A percentile compares a stretch with the other conserved stretches of the same genome.
Evolutionary conservation across 176 grass and related monocot genomes (phyloP).

Genomic region (Aegilops sharonensis): DNA sequence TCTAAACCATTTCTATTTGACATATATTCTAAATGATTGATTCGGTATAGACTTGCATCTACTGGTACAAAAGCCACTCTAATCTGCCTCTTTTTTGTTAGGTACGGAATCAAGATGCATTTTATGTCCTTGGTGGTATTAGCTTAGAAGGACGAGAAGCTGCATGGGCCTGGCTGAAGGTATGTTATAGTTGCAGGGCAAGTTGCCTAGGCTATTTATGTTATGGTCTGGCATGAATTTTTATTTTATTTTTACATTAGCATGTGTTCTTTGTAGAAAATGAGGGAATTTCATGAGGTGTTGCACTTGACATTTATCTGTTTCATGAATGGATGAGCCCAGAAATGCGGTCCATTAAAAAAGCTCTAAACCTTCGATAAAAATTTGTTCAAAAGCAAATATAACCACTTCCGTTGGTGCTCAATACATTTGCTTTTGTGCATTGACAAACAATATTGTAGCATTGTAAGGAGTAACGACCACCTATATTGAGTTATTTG

Average conservation of each 20-base stretch:
- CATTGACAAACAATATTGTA: not conserved
- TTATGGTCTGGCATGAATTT: not conserved
- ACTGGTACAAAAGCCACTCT: not conserved
- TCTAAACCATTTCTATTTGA: not conserved
- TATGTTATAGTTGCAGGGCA: slow-evolving; percentile 31
- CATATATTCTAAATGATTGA: not conserved
- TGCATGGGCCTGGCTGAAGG: slow-evolving; percentile 90
- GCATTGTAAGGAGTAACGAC: not conserved
- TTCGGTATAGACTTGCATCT: not conserved
- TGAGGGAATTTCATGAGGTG: not conserved
- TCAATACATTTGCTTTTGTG: not conserved
- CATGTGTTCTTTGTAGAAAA: not conserved
- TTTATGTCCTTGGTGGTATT: slow-evolving; percentile 65
- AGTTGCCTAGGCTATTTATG: not conserved
- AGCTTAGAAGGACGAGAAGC: slow-evolving; percentile 75
- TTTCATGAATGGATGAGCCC: not conserved
- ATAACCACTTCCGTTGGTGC: not conserved
- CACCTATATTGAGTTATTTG: not conserved
- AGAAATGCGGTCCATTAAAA: not conserved
- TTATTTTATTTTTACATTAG: not conserved
- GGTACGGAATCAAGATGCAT: slow-evolving; percentile 82
- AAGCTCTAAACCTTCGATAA: not conserved
- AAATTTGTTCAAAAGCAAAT: not conserved
- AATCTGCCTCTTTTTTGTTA: slow-evolving; percentile 27
- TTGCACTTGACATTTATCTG: not conserved